Percentiles rank a stretch among this genome's conserved stretches.
Conservation (phyloP, 2,329 filamentous ascomycete species). For the Calonectria hongkongensis region DNA sequence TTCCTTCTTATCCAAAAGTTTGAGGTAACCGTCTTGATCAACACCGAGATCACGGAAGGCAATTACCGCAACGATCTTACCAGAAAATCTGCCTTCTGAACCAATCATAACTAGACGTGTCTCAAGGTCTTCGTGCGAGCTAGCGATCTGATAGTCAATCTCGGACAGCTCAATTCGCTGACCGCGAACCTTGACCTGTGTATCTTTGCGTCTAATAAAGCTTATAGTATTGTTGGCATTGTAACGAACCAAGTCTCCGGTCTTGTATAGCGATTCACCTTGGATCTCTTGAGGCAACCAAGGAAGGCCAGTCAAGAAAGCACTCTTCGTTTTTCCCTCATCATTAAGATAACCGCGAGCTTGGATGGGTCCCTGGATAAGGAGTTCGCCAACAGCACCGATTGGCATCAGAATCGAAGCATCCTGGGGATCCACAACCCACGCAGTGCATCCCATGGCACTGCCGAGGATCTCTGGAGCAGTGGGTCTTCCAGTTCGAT, state of each 20-base stretch:
- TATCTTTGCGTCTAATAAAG: constrained; percentile 31
- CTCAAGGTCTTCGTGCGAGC: constrained; percentile 21
- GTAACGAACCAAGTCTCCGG: constrained; percentile 35
- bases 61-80: constrained; percentile 6
- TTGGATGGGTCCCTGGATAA: constrained; percentile 24
- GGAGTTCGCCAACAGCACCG: constrained; percentile 29
- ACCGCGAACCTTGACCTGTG: constrained; percentile 25
- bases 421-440: constrained; percentile 24
- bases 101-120: constrained; percentile 7
- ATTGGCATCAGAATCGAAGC: constrained; percentile 18
- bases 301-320: constrained; percentile 17
- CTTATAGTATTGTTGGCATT: constrained; percentile 12
- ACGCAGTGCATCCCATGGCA: constrained; percentile 1
- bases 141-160: constrained; percentile 26
- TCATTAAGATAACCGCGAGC: constrained; percentile 33
- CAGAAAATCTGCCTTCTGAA: constrained; percentile 8
- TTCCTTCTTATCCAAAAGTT: constrained; percentile 18
- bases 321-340: background rate
- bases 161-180: constrained; percentile 23
- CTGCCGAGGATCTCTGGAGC: constrained; percentile 15
- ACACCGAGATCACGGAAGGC: constrained; percentile 17
- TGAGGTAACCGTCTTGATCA: constrained; percentile 6
- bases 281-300: constrained; percentile 19
- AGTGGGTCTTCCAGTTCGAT: constrained; percentile 10
- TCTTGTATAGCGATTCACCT: constrained; percentile 24